A percentile compares a stretch with the other conserved stretches of the same genome.
phyloP scores from a whole-genome alignment of 1,139 yeast species.

The Pichia inconspicua region DNA sequence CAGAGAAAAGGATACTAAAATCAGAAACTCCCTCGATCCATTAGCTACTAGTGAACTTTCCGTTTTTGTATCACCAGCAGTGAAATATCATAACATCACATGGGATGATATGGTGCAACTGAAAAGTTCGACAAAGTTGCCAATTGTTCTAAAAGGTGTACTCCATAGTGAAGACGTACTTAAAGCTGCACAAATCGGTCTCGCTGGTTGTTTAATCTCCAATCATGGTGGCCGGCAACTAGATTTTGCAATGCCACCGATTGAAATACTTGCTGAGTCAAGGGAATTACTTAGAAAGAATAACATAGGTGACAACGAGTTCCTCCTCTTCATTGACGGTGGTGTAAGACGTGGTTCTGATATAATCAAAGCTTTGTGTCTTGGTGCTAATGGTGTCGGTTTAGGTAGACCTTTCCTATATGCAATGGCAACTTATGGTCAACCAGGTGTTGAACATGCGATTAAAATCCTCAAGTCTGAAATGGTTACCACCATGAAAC shows the following conservation, averaged over 20 bases:
- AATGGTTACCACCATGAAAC: conserved; percentile 48
- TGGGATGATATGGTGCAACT: conserved; percentile 33
- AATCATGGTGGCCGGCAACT: conserved; percentile 74
- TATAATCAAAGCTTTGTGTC: conserved; percentile 54
- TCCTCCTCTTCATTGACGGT: conserved; percentile 52
- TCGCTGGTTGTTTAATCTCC: conserved; percentile 55
- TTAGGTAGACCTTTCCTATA: conserved; percentile 66
- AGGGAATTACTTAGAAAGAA: conserved; percentile 46
- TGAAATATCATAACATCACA: conserved; percentile 29
- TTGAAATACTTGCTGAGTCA: conserved; percentile 60
- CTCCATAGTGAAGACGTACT: conserved; percentile 48
- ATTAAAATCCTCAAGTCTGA: conserved; percentile 47
- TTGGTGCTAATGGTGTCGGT: conserved; percentile 71
- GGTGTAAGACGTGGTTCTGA: conserved; percentile 69
- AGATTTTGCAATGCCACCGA: conserved; percentile 59
- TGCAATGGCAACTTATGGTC: conserved; percentile 68
- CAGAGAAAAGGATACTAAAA: conserved; percentile 34
- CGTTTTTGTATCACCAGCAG: conserved; percentile 21
- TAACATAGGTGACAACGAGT: conserved; percentile 32
- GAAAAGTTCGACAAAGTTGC: conserved; percentile 39
- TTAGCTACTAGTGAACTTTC: conserved; percentile 18
- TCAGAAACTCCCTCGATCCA: conserved; percentile 28
- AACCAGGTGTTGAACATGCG: conserved; percentile 53
- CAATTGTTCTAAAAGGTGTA: conserved; percentile 48
- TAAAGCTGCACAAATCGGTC: conserved; percentile 48